phyloP scores from a whole-genome alignment of 176 grass and related monocot genomes.

The Zizania latifolia region DNA sequence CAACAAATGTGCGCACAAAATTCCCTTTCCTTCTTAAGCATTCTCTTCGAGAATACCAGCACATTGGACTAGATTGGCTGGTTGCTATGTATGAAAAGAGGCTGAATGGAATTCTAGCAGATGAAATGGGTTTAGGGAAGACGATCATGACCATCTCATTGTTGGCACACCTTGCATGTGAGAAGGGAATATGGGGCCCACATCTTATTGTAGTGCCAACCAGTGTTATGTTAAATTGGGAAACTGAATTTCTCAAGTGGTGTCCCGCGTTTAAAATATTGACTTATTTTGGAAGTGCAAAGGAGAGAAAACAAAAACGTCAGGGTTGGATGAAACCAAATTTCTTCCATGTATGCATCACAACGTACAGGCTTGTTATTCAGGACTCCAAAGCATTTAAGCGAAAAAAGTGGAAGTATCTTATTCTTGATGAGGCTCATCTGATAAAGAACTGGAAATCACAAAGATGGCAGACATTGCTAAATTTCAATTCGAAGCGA shows the following conservation, averaged over 20 bases:
- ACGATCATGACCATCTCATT: conserved; percentile 99
- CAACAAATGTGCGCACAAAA: conserved; percentile 87
- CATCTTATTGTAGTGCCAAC: conserved; percentile 98
- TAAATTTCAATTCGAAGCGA: conserved; percentile 97
- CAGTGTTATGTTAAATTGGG: conserved; percentile 99
- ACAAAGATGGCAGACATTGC: conserved; percentile 93
- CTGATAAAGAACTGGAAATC: conserved; percentile 99
- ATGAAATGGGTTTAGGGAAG: conserved; percentile 99
- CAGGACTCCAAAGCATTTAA: conserved; percentile 98
- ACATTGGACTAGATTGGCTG: conserved; percentile 96
- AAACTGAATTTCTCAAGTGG: conserved; percentile 99
- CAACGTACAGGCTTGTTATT: conserved; percentile 95
- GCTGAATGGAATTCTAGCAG: conserved; percentile 97
- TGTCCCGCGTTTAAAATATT: conserved; percentile 98
- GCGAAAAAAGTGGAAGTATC: conserved; percentile 98
- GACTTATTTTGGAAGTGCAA: conserved; percentile 97
- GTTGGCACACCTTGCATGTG: conserved; percentile 90
- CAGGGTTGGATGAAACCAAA: conserved; percentile 98
- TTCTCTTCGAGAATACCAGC: conserved; percentile 96
- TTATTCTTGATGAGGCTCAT: conserved; percentile 99
- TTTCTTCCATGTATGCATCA: conserved; percentile 97
- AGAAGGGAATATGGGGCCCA: conserved; percentile 99
- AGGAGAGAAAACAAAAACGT: conserved; percentile 93
- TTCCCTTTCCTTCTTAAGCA: conserved; percentile 98
- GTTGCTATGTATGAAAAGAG: conserved; percentile 99